Conservation (phyloP, 495 filamentous ascomycete species). For the Penicillium samsonianum region DNA sequence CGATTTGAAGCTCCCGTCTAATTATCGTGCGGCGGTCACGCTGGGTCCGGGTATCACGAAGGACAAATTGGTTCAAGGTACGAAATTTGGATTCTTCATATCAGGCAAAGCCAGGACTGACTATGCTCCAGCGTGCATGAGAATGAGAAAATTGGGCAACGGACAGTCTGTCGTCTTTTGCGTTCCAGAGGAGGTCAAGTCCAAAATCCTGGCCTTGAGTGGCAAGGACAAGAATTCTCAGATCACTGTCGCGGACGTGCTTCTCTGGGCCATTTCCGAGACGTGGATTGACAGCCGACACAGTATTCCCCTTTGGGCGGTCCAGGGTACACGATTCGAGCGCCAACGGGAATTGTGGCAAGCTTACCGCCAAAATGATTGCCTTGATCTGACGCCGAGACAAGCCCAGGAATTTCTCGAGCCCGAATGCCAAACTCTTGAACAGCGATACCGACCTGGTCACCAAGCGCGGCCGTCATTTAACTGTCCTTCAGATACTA, state of each 20-base stretch:
- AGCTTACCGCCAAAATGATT: slow-evolving; percentile 4
- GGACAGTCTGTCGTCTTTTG: slow-evolving; percentile 65
- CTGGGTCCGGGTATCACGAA: slow-evolving; percentile 68
- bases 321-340: slow-evolving; percentile 55
- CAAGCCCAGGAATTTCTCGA: slow-evolving; percentile 50
- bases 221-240: neutral
- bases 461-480: neutral
- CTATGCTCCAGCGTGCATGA: slow-evolving; percentile 57
- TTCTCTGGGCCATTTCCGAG: slow-evolving; percentile 60
- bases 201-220: slow-evolving; percentile 42
- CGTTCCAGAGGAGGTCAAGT: slow-evolving; percentile 52
- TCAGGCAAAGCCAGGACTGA: too few relatives aligned
- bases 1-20: slow-evolving; percentile 63
- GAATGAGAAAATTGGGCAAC: slow-evolving; percentile 61
- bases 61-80: slow-evolving; percentile 75
- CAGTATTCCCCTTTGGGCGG: slow-evolving; percentile 59
- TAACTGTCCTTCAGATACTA: neutral
- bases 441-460: slow-evolving; percentile 41
- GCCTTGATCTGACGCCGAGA: slow-evolving; percentile 2
- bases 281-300: slow-evolving; percentile 51
- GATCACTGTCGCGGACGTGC: slow-evolving; percentile 50
- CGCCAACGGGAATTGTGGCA: slow-evolving; percentile 27
- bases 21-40: slow-evolving; percentile 67
- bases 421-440: slow-evolving; percentile 45
- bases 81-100: too few relatives aligned